These are phyloP conservation scores for Xylaria sp. DNA, from an alignment of 2,329 filamentous ascomycete species.

Conservation along the genomic window DNA sequence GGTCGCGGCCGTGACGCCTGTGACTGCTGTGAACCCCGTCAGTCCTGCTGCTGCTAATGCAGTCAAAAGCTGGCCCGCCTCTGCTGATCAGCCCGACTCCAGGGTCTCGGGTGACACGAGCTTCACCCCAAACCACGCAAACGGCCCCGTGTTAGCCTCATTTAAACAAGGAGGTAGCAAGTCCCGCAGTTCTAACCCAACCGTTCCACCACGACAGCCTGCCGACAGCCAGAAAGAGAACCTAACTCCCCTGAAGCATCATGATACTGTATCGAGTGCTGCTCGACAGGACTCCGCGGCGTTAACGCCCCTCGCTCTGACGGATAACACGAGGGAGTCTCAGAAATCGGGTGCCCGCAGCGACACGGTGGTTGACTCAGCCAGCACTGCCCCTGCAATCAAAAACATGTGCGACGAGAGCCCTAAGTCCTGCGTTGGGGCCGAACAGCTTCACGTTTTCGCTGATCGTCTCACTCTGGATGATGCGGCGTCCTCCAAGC, in stretches of 20 bases:
- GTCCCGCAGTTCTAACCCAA: slow-evolving; percentile 29
- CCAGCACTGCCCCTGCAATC: slow-evolving; percentile 34
- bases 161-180: slow-evolving; percentile 35
- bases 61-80: slow-evolving; percentile 30
- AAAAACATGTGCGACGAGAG: slow-evolving; percentile 33
- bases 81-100: slow-evolving; percentile 39
- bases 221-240: slow-evolving; percentile 42
- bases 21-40: slow-evolving; percentile 29
- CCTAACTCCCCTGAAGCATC: slow-evolving; percentile 16
- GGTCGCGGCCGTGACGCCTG: slow-evolving; percentile 18
- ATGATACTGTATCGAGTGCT: slow-evolving; percentile 23
- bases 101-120: slow-evolving; percentile 43
- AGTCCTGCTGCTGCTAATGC: slow-evolving; percentile 31
- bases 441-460: slow-evolving; percentile 38
- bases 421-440: slow-evolving; percentile 12
- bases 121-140: slow-evolving; percentile 37
- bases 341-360: slow-evolving; percentile 50
- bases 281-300: slow-evolving; percentile 32
- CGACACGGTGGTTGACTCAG: slow-evolving; percentile 31
- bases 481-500: slow-evolving; percentile 33
- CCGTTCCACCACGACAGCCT: slow-evolving; percentile 25
- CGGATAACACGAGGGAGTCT: slow-evolving; percentile 40
- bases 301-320: slow-evolving; percentile 39
- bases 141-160: slow-evolving; percentile 38
- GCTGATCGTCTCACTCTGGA: slow-evolving; percentile 44